A percentile compares a stretch with the other conserved stretches of the same genome.
phyloP scores from a whole-genome alignment of 177 flowering plant genomes.

The Vitis hybrid region DNA sequence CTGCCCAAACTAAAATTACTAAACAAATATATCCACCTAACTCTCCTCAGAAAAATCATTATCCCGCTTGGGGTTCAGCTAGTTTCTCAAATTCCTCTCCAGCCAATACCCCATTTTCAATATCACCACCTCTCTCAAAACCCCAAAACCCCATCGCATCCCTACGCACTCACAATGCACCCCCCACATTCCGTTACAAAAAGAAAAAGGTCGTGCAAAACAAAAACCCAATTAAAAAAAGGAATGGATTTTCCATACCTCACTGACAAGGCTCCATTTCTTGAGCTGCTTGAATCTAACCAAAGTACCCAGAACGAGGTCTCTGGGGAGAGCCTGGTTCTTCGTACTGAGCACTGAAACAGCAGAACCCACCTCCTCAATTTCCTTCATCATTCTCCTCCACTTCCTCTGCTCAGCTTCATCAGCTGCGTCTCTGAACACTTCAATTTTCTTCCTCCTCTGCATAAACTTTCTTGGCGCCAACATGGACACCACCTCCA shows the following conservation, averaged over 20 bases:
- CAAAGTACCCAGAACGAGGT: constrained; percentile 81
- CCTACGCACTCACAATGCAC: no score
- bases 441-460: constrained; percentile 69
- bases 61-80: no score
- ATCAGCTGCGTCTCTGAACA: constrained; percentile 80
- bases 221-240: constrained; percentile 2
- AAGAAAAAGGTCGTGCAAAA: neutral
- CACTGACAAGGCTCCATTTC: constrained; percentile 90
- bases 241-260: constrained; percentile 45
- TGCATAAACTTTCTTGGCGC: constrained; percentile 89
- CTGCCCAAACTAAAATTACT: no score
- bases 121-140: no score
- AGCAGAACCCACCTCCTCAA: constrained; percentile 83
- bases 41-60: no score
- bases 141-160: no score
- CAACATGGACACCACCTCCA: constrained; percentile 67
- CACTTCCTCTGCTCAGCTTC: constrained; percentile 84
- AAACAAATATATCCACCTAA: no score
- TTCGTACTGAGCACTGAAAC: constrained; percentile 57
- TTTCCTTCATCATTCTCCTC: constrained; percentile 87
- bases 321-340: constrained; percentile 59
- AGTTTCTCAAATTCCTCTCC: no score
- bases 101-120: no score
- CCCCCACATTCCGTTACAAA: no score
- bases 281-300: constrained; percentile 89